Evolutionary conservation across 2,329 filamentous ascomycete species (phyloP), one percentile per base, ranked within the genome.

Genomic region (Beauveria scarabaeidicola): DNA sequence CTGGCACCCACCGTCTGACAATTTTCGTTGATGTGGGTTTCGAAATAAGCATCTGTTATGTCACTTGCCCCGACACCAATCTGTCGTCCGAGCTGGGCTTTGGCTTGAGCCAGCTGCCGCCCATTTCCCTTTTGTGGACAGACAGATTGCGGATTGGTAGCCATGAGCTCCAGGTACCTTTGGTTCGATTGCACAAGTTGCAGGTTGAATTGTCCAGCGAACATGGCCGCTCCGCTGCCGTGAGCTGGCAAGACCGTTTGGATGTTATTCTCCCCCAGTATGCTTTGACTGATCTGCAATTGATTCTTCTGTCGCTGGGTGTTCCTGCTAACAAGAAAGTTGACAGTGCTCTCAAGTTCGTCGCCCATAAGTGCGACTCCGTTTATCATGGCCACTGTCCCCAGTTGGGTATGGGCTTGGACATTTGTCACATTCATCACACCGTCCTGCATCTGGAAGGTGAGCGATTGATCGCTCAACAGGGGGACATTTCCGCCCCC

Each of bases 321-420:
- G 11, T 55, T 38, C 1, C 52, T 44, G 52, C 52, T 55, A 43
- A 55, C 52, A 8, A 55, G 52, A 21, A 55, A 55, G 27, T 55
- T 46, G 41, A 55, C 4, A 13, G 52, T 55, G 41, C 52, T 55
- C 27, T 55, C 52, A 3, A 55, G 41, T 29, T 55, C 52, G 11
- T 55, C 52, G 11, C 52, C 52, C 52, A 55, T n/a, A 10, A 55
- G 52, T n/a, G 52, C 52, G 13, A 55, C 52, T 5, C 52, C 52
- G 27, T 46, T 44, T 7, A 55, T 55, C 52, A 55, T 55, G 27
- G 52, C 52, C 3, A 55, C 41, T 17, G 52, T 55, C 6, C 52
- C 52, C 3, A 55, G 52, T 41, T 36, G 27, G 1, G 52, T 55
- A 13, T 55, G 52, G 11, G 52, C 52, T 36, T 55, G 52, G 1